phyloP scores from a whole-genome alignment of 805 yeast genomes.

The Kodamaea neixiangensis region DNA sequence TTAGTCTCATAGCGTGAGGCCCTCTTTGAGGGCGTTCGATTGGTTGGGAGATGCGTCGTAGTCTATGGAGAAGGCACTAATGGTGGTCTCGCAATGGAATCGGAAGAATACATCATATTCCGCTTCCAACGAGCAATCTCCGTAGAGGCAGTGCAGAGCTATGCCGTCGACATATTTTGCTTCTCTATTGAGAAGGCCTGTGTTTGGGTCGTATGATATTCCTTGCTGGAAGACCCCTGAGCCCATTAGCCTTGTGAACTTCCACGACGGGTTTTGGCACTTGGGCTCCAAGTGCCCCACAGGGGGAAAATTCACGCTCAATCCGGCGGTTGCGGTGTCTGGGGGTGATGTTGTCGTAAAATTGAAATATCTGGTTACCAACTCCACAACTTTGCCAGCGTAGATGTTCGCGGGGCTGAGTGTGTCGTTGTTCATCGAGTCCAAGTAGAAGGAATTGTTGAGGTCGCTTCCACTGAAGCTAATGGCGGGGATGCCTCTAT shows the following conservation, averaged over 20 bases:
- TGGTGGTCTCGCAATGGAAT: slow-evolving; percentile 41
- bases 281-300: slow-evolving; percentile 26
- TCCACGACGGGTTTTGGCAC: slow-evolving; percentile 16
- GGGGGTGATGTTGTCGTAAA: slow-evolving; percentile 20
- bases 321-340: slow-evolving; percentile 17
- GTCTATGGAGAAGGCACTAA: slow-evolving; percentile 52
- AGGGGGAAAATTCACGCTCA: slow-evolving; percentile 28
- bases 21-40: slow-evolving; percentile 16
- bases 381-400: slow-evolving; percentile 26
- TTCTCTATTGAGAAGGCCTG: slow-evolving; percentile 9
- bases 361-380: slow-evolving; percentile 21
- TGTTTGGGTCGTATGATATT: slow-evolving; percentile 10
- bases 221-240: slow-evolving; percentile 13
- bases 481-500: slow-evolving; percentile 28
- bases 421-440: slow-evolving; percentile 20
- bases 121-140: slow-evolving; percentile 13
- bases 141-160: slow-evolving; percentile 12
- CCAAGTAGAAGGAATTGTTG: slow-evolving; percentile 30
- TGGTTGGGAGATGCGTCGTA: slow-evolving; percentile 36
- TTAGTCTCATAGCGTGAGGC: neutral
- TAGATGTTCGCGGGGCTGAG: slow-evolving; percentile 27
- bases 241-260: slow-evolving; percentile 15
- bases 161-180: slow-evolving; percentile 17
- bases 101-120: slow-evolving; percentile 17
- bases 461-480: slow-evolving; percentile 28